Percentiles rank a stretch among this genome's conserved stretches.
phyloP scores from a whole-genome alignment of 2,329 filamentous ascomycete species.

The Fusarium odoratissimum region DNA sequence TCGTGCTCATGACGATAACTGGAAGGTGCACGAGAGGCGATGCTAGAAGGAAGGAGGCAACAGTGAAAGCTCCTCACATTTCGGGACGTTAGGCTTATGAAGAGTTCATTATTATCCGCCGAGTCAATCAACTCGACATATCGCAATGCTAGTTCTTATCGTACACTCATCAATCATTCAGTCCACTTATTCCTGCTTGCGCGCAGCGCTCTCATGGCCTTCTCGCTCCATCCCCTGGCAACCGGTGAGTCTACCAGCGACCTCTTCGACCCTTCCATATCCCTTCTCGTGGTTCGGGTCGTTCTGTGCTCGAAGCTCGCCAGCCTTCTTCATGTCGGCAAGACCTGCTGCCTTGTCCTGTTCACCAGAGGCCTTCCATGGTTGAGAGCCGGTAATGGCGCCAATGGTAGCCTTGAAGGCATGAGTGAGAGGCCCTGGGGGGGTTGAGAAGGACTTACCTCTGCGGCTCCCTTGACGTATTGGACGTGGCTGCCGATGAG shows the following conservation, averaged over 20 bases:
- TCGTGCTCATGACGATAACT: not conserved
- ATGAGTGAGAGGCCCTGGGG: not conserved
- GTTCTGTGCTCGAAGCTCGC: constrained; percentile 64
- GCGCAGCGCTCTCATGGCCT: constrained; percentile 63
- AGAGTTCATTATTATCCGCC: not conserved
- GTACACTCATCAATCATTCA: constrained; percentile 1
- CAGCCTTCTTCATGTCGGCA: constrained; percentile 70
- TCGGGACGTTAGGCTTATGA: not conserved
- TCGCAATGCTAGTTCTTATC: constrained; percentile 20
- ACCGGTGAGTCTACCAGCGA: constrained; percentile 71
- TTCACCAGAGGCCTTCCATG: constrained; percentile 73
- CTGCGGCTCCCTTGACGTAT: constrained; percentile 75
- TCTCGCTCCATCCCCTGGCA: constrained; percentile 78
- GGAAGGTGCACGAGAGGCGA: not conserved
- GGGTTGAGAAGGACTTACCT: constrained; percentile 58
- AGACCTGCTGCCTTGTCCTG: constrained; percentile 72
- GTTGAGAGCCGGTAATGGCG: constrained; percentile 68
- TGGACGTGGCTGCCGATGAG: constrained; percentile 73
- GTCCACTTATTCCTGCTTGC: constrained; percentile 42
- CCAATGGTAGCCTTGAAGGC: constrained; percentile 66
- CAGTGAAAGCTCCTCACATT: too few species aligned
- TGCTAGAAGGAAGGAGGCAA: not conserved
- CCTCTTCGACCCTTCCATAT: constrained; percentile 72
- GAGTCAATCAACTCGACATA: not conserved
- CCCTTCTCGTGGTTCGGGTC: constrained; percentile 62